Percentiles rank a stretch among this genome's conserved stretches.
Conservation (phyloP, 2,329 filamentous ascomycete species). For the Stachybotrys elegans region DNA sequence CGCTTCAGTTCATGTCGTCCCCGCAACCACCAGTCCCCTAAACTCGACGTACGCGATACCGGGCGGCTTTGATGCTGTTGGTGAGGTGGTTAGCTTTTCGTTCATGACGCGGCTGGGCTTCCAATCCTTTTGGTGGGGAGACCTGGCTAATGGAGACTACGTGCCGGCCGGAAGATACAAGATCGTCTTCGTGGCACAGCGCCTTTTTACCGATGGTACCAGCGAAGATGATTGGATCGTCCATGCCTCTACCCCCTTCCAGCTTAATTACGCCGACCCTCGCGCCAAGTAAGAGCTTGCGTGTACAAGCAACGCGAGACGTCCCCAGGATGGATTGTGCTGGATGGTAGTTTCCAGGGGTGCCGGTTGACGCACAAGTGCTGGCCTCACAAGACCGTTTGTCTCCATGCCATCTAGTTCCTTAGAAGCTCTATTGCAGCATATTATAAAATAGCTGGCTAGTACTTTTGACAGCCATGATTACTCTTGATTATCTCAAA, state of each 20-base stretch:
- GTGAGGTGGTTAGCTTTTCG: not conserved
- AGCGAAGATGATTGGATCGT: conserved; percentile 33
- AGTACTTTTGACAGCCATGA: too few species aligned
- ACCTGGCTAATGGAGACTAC: conserved; percentile 32
- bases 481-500: too few species aligned
- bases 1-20: not conserved
- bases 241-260: not conserved
- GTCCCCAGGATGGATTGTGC: too few species aligned
- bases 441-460: too few species aligned
- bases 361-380: too few species aligned
- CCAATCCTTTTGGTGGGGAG: conserved; percentile 30
- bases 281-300: too few species aligned
- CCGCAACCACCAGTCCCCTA: not conserved
- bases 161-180: conserved; percentile 37
- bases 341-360: too few species aligned
- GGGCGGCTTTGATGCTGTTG: not conserved
- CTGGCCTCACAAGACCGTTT: too few species aligned
- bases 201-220: conserved; percentile 35
- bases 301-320: too few species aligned
- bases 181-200: conserved; percentile 35
- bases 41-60: not conserved
- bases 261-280: not conserved
- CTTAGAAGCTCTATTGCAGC: too few species aligned
- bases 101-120: not conserved
- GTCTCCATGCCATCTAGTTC: too few species aligned